These are phyloP conservation scores for Geotrichum cucujoidarum DNA, from an alignment of 1,139 yeast genomes.

Conservation along the genomic window DNA sequence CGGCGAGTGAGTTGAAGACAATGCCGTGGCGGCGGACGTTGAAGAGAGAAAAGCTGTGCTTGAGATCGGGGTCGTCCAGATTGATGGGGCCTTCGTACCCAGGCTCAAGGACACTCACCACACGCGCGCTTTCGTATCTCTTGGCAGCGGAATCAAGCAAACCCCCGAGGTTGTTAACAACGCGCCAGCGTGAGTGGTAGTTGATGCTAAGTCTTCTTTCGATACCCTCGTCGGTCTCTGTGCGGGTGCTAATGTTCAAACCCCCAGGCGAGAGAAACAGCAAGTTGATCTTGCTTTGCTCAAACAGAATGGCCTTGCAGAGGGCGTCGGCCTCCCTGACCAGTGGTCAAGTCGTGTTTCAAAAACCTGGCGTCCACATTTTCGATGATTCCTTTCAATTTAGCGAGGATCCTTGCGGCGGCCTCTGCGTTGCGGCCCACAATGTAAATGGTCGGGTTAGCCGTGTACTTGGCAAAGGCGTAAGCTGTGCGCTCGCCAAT, in stretches of 20 bases:
- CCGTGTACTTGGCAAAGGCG: conserved; percentile 30
- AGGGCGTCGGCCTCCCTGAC: conserved; percentile 28
- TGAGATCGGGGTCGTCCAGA: conserved; percentile 29
- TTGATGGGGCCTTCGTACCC: conserved; percentile 24
- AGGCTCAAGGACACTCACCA: conserved; percentile 30
- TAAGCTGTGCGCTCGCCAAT: conserved; percentile 34
- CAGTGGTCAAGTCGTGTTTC: conserved; percentile 25
- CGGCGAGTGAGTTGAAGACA: conserved; percentile 28
- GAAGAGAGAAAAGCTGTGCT: conserved; percentile 22
- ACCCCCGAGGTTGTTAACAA: conserved; percentile 26
- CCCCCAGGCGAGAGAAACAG: conserved; percentile 29
- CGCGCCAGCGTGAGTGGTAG: conserved; percentile 3
- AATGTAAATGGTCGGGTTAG: conserved; percentile 32
- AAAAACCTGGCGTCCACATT: conserved; percentile 30
- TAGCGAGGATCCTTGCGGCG: conserved; percentile 27
- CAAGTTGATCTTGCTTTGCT: conserved; percentile 29
- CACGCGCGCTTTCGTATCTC: background rate
- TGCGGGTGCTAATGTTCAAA: conserved; percentile 24
- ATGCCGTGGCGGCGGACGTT: conserved; percentile 7
- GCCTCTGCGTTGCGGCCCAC: conserved; percentile 31
- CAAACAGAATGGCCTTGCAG: too few relatives aligned
- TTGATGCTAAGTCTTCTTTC: background rate
- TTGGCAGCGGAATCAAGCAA: conserved; percentile 27
- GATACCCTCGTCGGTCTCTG: background rate
- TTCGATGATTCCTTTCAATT: conserved; percentile 25